Base-by-base conservation (phyloP, 768 basidiomycete species). In the Mycena alexandri region DNA sequence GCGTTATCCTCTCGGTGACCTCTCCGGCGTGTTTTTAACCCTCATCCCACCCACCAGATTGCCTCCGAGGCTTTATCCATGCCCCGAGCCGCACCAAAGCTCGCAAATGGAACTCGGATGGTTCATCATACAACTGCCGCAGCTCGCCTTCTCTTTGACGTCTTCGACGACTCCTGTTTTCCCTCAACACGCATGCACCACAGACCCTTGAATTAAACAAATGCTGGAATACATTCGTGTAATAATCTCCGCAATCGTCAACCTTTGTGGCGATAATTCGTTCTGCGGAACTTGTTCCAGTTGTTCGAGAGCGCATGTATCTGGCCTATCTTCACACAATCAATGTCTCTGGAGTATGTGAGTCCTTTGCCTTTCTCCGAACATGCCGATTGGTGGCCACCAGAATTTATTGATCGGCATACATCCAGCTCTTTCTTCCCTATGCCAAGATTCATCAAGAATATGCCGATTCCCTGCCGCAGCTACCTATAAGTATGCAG, bases 191-290 rank as follows among this genome's bases (percentile, higher is more conserved):
- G n/a, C n/a, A n/a, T n/a, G n/a, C 34, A n/a, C 7, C 12, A 5
- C 12, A 63, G 62, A 36, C 44, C 7, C 53, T 63, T 1, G 55
- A 63, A 50, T 47, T 53, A n/a, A 63, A 63, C 7, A 63, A 56
- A 12, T 63, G 54, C 17, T 63, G 36, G 62, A 48, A 36, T 34
- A 38, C 17, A 56, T 63, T 19, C 29, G 55, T 12, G 46, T 38
- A 17, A 56, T 63, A 34, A 25, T 63, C n/a, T 55, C 21, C 10
- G 44, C 46, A 7, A 56, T 63, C 24, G 48, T 63, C 17, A 25
- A 50, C 36, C 4, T 63, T 2, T 56, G 53, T 22, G 54, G 54
- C 3, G 46, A 63, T 2, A 34, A 22, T 22, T 44, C 16, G 38
- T 56, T 19, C 36, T 63, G 34, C 43, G 46, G 2, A 36, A 41